phyloP scores from a whole-genome alignment of 495 filamentous ascomycete species.

The Hypoxylon lienhwacheense region DNA sequence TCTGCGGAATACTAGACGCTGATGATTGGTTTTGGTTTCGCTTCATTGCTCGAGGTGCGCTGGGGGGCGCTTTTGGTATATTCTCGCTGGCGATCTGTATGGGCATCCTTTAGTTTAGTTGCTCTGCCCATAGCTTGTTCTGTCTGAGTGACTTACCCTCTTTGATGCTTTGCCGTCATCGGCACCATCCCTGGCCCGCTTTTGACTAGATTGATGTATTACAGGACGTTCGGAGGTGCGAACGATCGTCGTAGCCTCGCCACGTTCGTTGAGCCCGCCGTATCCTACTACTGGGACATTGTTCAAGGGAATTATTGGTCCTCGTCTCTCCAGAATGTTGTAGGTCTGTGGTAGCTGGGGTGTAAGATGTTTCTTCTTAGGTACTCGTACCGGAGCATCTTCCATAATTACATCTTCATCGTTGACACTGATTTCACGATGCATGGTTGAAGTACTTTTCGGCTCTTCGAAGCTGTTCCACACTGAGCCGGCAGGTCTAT shows the following conservation, averaged over 20 bases:
- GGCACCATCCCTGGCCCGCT: constrained; percentile 37
- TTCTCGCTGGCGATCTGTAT: constrained; percentile 25
- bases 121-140: background rate
- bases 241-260: constrained; percentile 23
- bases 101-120: constrained; percentile 17
- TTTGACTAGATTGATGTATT: constrained; percentile 37
- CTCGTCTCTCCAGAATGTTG: constrained; percentile 24
- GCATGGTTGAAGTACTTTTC: constrained; percentile 1
- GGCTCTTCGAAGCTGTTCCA: background rate
- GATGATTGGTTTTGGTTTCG: constrained; percentile 36
- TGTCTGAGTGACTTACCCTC: constrained; percentile 35
- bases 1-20: constrained; percentile 32
- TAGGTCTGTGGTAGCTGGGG: constrained; percentile 32
- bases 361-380: constrained; percentile 30
- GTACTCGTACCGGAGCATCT: constrained; percentile 24
- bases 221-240: constrained; percentile 29
- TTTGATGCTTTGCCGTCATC: constrained; percentile 37
- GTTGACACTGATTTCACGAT: background rate
- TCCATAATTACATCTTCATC: constrained; percentile 37
- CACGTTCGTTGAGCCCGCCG: constrained; percentile 34
- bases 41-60: constrained; percentile 32
- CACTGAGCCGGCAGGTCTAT: background rate
- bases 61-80: constrained; percentile 20
- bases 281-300: constrained; percentile 5
- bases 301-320: constrained; percentile 1